Evolutionary conservation across 192 early-diverging fungal genomes (phyloP).

Genomic region (Entrophospora sp.): DNA sequence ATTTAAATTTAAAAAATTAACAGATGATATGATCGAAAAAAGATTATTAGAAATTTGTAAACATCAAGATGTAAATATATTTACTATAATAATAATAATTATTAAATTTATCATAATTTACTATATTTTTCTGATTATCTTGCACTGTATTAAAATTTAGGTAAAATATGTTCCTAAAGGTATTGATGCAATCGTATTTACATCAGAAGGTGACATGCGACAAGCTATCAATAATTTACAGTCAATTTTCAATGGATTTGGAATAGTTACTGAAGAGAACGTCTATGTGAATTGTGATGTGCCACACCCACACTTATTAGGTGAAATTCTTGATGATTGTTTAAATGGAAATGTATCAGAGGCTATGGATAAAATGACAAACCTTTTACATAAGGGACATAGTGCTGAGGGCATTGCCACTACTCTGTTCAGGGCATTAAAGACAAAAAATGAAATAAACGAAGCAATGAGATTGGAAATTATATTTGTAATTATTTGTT

Average conservation of each 20-base stretch:
- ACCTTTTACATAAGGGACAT: constrained; percentile 79
- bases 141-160: too few relatives aligned
- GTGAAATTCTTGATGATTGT: constrained; percentile 65
- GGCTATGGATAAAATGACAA: constrained; percentile 58
- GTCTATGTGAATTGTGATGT: constrained; percentile 97
- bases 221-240: constrained; percentile 97
- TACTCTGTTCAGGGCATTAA: constrained; percentile 85
- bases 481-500: constrained; percentile 49
- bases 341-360: constrained; percentile 55
- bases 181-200: constrained; percentile 90
- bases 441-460: constrained; percentile 59
- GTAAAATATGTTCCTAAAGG: constrained; percentile 81
- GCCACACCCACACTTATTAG: constrained; percentile 79
- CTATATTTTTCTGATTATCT: too few relatives aligned
- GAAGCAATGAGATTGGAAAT: constrained; percentile 80
- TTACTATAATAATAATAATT: too few relatives aligned
- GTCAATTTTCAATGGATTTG: constrained; percentile 78
- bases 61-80: too few relatives aligned
- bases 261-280: constrained; percentile 73
- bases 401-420: constrained; percentile 83
- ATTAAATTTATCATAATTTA: too few relatives aligned
- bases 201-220: constrained; percentile 95
- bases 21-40: constrained; percentile 67
- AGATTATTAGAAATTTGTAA: too few relatives aligned
- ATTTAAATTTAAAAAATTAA: constrained; percentile 73